phyloP scores from a whole-genome alignment of 75 land plant species.

The Cunninghamia lanceolata region DNA sequence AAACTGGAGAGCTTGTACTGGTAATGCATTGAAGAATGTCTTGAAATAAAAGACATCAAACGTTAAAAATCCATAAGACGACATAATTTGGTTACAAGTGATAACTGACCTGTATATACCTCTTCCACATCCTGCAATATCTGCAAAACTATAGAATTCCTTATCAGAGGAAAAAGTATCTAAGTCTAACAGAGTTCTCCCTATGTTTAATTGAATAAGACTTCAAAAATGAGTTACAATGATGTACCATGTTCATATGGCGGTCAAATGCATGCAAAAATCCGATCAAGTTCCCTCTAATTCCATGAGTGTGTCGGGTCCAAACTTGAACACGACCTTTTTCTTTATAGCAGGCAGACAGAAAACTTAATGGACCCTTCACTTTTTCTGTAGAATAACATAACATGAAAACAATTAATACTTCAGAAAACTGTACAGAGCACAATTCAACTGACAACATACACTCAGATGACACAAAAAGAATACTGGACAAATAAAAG shows the following conservation, averaged over 20 bases:
- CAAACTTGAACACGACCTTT: slow-evolving; percentile 31
- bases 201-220: background rate
- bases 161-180: background rate
- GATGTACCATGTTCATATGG: slow-evolving; percentile 42
- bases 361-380: slow-evolving; percentile 33
- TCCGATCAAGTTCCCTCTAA: slow-evolving; percentile 36
- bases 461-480: background rate
- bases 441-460: background rate
- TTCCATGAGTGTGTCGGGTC: slow-evolving; percentile 45
- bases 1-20: background rate
- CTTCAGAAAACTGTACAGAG: background rate
- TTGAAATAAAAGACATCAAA: background rate
- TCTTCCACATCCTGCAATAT: slow-evolving; percentile 47
- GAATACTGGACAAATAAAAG: background rate
- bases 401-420: background rate
- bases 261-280: slow-evolving; percentile 35
- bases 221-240: slow-evolving; percentile 8
- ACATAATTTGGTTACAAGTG: background rate
- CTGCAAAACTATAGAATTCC: slow-evolving; percentile 17
- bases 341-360: slow-evolving; percentile 33
- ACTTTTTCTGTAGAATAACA: slow-evolving; percentile 23
- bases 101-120: slow-evolving; percentile 41
- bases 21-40: background rate
- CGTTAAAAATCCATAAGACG: background rate
- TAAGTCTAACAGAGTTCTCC: no score